Percentiles rank a stretch among this genome's conserved stretches.
These are phyloP conservation scores for Funneliformis mosseae DNA, from an alignment of 192 early-diverging fungal species.

Conservation along the genomic window DNA sequence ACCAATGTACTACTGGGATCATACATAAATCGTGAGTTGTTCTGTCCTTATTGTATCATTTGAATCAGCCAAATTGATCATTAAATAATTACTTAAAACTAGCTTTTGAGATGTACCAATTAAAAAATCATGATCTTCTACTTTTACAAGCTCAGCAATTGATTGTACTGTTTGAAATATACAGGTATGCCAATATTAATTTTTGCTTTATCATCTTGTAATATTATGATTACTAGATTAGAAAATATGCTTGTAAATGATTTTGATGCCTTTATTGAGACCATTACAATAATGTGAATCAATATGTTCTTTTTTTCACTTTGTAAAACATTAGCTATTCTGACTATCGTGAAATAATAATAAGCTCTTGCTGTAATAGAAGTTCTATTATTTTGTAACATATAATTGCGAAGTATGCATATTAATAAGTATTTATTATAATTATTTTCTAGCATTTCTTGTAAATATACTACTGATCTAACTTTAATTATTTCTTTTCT, in stretches of 20 bases:
- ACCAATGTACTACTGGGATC: neutral
- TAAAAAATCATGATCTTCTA: neutral
- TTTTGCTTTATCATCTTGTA: neutral
- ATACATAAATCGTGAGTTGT: neutral
- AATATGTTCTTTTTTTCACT: neutral
- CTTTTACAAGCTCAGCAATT: neutral
- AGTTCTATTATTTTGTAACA: neutral
- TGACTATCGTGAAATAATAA: neutral
- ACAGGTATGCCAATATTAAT: neutral
- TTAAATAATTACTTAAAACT: neutral
- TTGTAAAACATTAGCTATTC: neutral
- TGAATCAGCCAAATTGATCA: too few species aligned
- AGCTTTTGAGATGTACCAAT: neutral
- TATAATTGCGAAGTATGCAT: neutral
- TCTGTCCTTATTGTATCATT: too few species aligned
- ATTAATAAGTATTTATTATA: constrained; percentile 8
- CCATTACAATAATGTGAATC: neutral
- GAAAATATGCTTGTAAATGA: neutral
- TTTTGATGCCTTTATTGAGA: neutral
- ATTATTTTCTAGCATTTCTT: neutral
- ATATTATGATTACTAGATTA: neutral
- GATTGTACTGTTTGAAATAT: neutral
- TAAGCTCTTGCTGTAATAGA: neutral
- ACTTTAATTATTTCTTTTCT: neutral
- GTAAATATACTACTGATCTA: neutral